phyloP scores from a whole-genome alignment of 805 yeast species.

The Suhomyces vadensis region DNA sequence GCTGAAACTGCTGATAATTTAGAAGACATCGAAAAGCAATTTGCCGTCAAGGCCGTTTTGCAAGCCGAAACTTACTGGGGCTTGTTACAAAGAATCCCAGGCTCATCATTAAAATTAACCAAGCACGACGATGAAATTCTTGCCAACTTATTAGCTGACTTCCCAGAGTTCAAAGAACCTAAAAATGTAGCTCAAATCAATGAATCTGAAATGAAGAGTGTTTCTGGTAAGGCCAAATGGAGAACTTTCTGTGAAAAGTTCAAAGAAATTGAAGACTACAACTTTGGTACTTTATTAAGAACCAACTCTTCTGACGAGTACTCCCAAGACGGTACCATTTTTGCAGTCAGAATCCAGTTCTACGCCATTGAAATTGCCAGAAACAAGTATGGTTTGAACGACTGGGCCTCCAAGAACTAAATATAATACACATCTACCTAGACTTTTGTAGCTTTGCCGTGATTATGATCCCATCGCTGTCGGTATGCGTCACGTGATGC shows the following conservation, averaged over 20 bases:
- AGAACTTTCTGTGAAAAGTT: conserved; percentile 80
- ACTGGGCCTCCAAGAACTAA: conserved; percentile 61
- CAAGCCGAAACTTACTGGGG: conserved; percentile 96
- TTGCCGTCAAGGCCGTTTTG: conserved; percentile 95
- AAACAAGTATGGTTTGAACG: conserved; percentile 86
- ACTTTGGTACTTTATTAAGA: conserved; percentile 93
- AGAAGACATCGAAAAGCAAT: conserved; percentile 95
- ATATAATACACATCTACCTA: not conserved
- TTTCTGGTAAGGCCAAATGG: conserved; percentile 85
- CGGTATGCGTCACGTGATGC: not conserved
- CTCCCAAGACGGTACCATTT: conserved; percentile 78
- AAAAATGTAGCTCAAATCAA: conserved; percentile 55
- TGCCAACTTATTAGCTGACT: conserved; percentile 58
- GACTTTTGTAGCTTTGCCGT: too few relatives aligned
- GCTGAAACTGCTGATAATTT: conserved; percentile 93
- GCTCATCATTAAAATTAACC: conserved; percentile 75
- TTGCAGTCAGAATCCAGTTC: conserved; percentile 91
- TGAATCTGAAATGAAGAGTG: conserved; percentile 83
- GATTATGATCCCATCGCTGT: too few relatives aligned
- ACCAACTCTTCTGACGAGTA: conserved; percentile 71
- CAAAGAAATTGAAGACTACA: conserved; percentile 86
- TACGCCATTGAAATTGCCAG: conserved; percentile 93
- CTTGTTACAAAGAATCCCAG: conserved; percentile 69
- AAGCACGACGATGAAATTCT: conserved; percentile 71
- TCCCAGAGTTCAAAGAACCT: conserved; percentile 84